Percentiles rank a stretch among this genome's conserved stretches.
These are phyloP conservation scores for Claviceps capensis DNA, from an alignment of 2,329 filamentous ascomycete genomes.

Conservation along the genomic window DNA sequence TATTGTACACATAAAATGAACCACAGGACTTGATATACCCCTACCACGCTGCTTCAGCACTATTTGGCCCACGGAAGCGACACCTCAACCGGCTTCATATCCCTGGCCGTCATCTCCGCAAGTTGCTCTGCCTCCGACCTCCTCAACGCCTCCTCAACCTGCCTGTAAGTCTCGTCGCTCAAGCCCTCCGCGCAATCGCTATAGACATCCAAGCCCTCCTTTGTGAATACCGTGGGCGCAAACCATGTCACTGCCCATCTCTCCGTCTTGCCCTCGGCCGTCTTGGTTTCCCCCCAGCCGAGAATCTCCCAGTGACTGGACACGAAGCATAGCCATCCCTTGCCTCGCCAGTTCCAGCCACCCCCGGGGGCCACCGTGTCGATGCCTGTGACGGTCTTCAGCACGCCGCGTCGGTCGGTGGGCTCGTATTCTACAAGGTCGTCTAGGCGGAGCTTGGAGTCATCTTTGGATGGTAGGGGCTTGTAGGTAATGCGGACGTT, in stretches of 20 bases:
- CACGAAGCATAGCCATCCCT: constrained; percentile 58
- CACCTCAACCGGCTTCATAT: constrained; percentile 39
- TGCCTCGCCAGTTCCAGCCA: constrained; percentile 65
- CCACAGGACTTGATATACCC: background rate
- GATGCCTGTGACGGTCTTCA: constrained; percentile 51
- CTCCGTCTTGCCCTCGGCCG: constrained; percentile 28
- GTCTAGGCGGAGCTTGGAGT: constrained; percentile 40
- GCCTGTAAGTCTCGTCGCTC: constrained; percentile 38
- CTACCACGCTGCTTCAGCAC: background rate
- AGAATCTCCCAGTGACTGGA: constrained; percentile 70
- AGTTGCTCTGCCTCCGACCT: constrained; percentile 38
- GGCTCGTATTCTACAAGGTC: constrained; percentile 61
- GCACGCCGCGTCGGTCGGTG: constrained; percentile 28
- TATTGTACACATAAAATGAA: background rate
- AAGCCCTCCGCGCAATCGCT: constrained; percentile 48
- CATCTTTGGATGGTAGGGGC: constrained; percentile 27
- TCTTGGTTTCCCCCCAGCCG: constrained; percentile 49
- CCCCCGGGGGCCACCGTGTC: constrained; percentile 34
- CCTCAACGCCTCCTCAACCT: constrained; percentile 39
- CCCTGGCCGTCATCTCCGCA: constrained; percentile 30
- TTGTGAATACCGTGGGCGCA: constrained; percentile 68
- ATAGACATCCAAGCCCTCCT: constrained; percentile 70
- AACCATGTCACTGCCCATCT: constrained; percentile 78
- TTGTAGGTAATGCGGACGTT: constrained; percentile 73
- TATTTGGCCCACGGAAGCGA: constrained; percentile 33